These are phyloP conservation scores for Aspergillus tamarii DNA, from an alignment of 2,329 filamentous ascomycete species.

Conservation along the genomic window DNA sequence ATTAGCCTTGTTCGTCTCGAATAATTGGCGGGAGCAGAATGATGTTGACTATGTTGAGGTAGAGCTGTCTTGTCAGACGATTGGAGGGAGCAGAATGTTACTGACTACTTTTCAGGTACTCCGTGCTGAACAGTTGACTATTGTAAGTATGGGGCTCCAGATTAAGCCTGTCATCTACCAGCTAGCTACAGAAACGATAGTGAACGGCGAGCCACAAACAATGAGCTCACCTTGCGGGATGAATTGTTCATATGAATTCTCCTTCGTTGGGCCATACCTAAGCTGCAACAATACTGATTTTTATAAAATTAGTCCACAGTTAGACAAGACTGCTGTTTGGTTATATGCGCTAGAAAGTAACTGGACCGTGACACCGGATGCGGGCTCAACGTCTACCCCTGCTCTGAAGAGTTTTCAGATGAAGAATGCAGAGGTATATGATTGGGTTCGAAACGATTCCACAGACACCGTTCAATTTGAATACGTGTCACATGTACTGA, in stretches of 20 bases:
- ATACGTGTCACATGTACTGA: not conserved
- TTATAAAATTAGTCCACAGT: fast-evolving
- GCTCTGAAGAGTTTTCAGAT: not conserved
- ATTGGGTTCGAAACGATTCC: not conserved
- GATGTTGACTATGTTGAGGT: not conserved
- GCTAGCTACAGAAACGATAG: not conserved
- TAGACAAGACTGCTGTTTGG: fast-evolving
- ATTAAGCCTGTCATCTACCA: not conserved
- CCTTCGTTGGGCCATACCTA: not conserved
- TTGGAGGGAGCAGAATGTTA: fast-evolving
- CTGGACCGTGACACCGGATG: not conserved
- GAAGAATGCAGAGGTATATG: not conserved
- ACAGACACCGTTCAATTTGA: not conserved
- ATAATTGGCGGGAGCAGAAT: not conserved
- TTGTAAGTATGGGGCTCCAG: fast-evolving
- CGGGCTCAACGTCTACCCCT: not conserved
- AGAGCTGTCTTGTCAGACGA: not conserved
- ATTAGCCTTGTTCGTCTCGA: fast-evolving
- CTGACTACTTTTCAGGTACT: not conserved
- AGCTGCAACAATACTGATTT: not conserved
- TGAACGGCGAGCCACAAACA: fast-evolving
- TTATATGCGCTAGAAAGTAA: not conserved
- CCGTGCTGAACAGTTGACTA: not conserved
- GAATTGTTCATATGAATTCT: not conserved
- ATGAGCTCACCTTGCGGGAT: not conserved